phyloP scores from a whole-genome alignment of 148 eudicot species.

The Vaccinium corymbosum region DNA sequence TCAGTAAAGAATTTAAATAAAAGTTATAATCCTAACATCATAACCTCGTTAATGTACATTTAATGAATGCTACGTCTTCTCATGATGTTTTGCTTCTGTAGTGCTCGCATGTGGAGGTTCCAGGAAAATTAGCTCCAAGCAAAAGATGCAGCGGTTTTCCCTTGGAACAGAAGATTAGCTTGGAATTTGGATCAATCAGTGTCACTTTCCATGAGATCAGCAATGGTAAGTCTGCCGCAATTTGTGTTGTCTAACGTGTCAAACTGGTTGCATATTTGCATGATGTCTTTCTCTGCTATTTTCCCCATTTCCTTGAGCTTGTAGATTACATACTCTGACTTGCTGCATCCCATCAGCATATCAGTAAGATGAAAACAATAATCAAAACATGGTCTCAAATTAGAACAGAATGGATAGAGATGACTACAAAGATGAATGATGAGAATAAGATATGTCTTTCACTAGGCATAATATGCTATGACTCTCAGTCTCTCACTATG shows the following conservation, averaged over 20 bases:
- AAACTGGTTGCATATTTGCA: conserved; percentile 47
- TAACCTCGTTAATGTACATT: neutral
- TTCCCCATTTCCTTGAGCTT: conserved; percentile 75
- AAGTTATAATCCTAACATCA: neutral
- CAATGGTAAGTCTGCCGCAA: conserved; percentile 48
- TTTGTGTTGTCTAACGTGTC: conserved; percentile 41
- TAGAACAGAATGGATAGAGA: neutral
- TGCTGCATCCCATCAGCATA: conserved; percentile 40
- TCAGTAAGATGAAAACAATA: neutral
- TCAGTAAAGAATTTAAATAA: neutral
- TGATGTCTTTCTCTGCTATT: conserved; percentile 43
- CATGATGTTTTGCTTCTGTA: conserved; percentile 3
- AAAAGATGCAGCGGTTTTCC: neutral
- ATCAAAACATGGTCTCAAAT: neutral
- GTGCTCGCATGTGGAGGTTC: neutral
- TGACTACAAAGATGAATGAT: neutral
- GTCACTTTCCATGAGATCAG: conserved; percentile 38
- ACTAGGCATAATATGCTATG: no score
- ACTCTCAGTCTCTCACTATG: no score
- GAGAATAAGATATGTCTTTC: neutral
- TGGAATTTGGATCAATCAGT: conserved; percentile 11
- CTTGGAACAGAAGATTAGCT: conserved; percentile 4
- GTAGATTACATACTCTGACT: conserved; percentile 57
- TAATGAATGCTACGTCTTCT: neutral
- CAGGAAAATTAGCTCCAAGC: conserved; percentile 1